Base-by-base conservation (phyloP, 2,329 filamentous ascomycete genomes). In the Fonsecaea pedrosoi region DNA sequence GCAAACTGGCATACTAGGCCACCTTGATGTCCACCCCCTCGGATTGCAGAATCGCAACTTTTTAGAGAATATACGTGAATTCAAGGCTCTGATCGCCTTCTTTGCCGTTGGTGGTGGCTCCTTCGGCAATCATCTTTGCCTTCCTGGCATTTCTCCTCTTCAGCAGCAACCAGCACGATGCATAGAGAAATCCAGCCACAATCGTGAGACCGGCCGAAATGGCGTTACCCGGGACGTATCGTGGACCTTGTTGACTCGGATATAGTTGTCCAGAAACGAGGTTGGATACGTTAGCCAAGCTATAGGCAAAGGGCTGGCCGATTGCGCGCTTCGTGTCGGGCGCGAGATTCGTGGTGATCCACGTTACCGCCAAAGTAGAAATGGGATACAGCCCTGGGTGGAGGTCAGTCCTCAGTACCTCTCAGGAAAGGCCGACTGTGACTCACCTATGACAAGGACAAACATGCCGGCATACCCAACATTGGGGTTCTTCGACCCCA, bases 391-490 rank as follows among this genome's bases (percentile, higher is more conserved):
- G 60, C 21, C 75, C 73, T 70, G n/a, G 42, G 42, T 48, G 42
- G 69, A 18, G 69, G 67, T 15, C 13, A 54, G 30, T 68, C 35
- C 65, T 62, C 30, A 55, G 21, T 34, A 21, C 18, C 13, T 13
- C 30, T 38, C 35, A 53, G 30, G 32, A 37, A 32, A 56, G 35
- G 10, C 71, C 8, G 18, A 25, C 3, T 32, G 3, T 9, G 18
- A 21, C 42, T 48, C n/a, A 48, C 42, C 42, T 40, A 65, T 65
- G 13, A 68, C 71, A 38, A 73, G 70, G 5, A 78, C 54, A 62
- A 79, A 80, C 77, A 74, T 75, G 38, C 65, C 78, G 42, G 73
- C 72, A 69, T 77, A 80, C 8, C 77, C 77, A 5, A 73, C 77
- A 12, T 65, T 66, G 15, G 63, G 63, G 48, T 74, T 74, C 15